phyloP scores from a whole-genome alignment of 345 rosid species.

The Carallia pectinifolia region DNA sequence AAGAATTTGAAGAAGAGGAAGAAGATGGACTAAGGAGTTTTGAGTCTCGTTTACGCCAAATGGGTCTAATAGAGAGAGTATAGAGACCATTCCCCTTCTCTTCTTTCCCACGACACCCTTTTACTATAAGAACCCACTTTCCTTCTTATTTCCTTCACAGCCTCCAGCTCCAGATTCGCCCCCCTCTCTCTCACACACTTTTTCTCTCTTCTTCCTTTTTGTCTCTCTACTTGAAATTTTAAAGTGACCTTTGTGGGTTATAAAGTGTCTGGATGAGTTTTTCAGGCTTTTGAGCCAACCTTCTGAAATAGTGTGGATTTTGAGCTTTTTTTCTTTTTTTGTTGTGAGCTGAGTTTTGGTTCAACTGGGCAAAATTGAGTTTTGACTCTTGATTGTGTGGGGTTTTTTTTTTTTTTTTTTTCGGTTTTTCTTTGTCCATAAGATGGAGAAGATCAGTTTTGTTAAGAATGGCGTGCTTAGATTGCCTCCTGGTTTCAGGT shows the following conservation, averaged over 20 bases:
- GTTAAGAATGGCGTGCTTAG: conserved; percentile 61
- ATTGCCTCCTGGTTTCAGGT: conserved; percentile 88
- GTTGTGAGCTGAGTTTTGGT: background rate
- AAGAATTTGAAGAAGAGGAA: too few species aligned
- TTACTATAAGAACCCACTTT: conserved; percentile 44
- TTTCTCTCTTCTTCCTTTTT: background rate
- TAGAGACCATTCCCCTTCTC: conserved; percentile 29
- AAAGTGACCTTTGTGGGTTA: background rate
- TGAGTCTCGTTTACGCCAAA: conserved; percentile 79
- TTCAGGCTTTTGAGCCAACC: background rate
- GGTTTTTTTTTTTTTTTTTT: background rate
- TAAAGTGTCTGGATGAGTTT: conserved; percentile 4
- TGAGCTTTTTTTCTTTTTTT: too few species aligned
- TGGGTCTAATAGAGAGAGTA: conserved; percentile 15
- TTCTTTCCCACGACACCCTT: conserved; percentile 15
- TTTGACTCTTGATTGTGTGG: background rate
- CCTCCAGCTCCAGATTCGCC: too few species aligned
- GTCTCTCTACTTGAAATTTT: background rate
- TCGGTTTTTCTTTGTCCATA: background rate
- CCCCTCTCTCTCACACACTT: background rate
- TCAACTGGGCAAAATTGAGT: background rate
- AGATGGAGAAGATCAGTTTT: conserved; percentile 56
- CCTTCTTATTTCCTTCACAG: conserved; percentile 15
- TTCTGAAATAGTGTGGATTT: background rate
- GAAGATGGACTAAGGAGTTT: conserved; percentile 16